Percentiles rank a stretch among this genome's conserved stretches.
Conservation (phyloP, 345 rosid genomes). For the Zanthoxylum bungeanum region DNA sequence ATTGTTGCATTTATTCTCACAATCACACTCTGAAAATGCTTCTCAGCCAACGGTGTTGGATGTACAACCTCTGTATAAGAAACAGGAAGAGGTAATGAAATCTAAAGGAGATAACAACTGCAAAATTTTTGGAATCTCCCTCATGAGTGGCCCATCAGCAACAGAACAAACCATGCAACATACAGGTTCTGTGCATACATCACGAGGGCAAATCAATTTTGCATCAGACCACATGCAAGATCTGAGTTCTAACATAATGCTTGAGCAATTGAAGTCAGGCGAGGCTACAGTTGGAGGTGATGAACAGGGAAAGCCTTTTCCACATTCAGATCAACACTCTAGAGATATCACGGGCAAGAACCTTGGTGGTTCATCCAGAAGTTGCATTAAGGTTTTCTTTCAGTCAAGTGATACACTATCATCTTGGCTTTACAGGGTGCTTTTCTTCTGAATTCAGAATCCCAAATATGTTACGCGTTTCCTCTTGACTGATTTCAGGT, state of each 20-base stretch:
- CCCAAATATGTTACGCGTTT: neutral
- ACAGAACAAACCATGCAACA: constrained; percentile 13
- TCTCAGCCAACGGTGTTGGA: constrained; percentile 13
- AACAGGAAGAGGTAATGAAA: constrained; percentile 27
- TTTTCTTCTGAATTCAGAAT: neutral
- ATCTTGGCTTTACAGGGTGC: neutral
- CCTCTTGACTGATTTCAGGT: constrained; percentile 28
- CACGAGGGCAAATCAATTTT: constrained; percentile 5
- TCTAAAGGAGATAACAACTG: constrained; percentile 31
- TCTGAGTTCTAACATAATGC: constrained; percentile 19
- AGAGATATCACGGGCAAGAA: constrained; percentile 31
- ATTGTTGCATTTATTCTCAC: constrained; percentile 29
- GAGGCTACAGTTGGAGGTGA: constrained; percentile 14
- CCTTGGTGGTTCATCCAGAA: constrained; percentile 38
- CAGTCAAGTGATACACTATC: neutral
- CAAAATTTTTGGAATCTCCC: constrained; percentile 52
- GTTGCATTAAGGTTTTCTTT: constrained; percentile 44
- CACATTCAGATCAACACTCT: constrained; percentile 11
- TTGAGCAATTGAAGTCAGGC: constrained; percentile 21
- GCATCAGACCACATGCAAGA: constrained; percentile 12
- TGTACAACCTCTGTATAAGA: constrained; percentile 9
- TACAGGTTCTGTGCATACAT: constrained; percentile 5
- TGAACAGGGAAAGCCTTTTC: constrained; percentile 30
- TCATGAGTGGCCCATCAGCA: constrained; percentile 22
- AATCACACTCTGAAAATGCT: constrained; percentile 24